Evolutionary conservation across 108 stramenopile species (phyloP).

Genomic region (Pseudonitzschia delicatissima): DNA sequence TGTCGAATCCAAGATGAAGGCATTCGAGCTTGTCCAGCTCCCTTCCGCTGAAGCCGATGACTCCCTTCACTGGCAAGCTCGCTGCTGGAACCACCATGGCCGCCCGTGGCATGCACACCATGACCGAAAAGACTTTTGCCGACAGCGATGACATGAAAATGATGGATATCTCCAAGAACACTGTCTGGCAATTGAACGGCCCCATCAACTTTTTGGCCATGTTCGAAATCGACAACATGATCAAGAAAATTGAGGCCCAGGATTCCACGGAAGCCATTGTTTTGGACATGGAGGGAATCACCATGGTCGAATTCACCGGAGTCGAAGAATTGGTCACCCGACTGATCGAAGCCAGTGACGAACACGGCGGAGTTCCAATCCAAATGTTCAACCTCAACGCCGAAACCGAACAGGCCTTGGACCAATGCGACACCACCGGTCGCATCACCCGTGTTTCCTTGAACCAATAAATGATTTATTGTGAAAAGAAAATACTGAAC

Average conservation of each 20-base stretch:
- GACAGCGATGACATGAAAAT: constrained; percentile 8
- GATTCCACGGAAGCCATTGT: constrained; percentile 13
- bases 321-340: constrained; percentile 39
- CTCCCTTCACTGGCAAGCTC: constrained; percentile 1
- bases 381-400: constrained; percentile 28
- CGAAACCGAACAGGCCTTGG: constrained; percentile 14
- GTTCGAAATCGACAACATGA: constrained; percentile 37
- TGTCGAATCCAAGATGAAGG: constrained; percentile 9
- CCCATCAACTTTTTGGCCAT: constrained; percentile 35
- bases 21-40: constrained; percentile 1
- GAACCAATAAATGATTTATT: background rate
- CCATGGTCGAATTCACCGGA: constrained; percentile 37
- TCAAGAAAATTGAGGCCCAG: constrained; percentile 10
- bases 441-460: constrained; percentile 10
- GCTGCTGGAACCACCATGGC: background rate
- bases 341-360: constrained; percentile 25
- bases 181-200: constrained; percentile 24
- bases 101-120: constrained; percentile 14
- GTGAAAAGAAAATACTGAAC: background rate
- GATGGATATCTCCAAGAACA: constrained; percentile 13
- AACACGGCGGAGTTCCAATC: constrained; percentile 12
- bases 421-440: constrained; percentile 25
- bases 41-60: background rate
- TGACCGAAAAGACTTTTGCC: constrained; percentile 7
- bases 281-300: constrained; percentile 30